Evolutionary conservation across 192 early-diverging fungal species (phyloP), one percentile per base, ranked within the genome.

Genomic region (Backusella parvicylindrica): DNA sequence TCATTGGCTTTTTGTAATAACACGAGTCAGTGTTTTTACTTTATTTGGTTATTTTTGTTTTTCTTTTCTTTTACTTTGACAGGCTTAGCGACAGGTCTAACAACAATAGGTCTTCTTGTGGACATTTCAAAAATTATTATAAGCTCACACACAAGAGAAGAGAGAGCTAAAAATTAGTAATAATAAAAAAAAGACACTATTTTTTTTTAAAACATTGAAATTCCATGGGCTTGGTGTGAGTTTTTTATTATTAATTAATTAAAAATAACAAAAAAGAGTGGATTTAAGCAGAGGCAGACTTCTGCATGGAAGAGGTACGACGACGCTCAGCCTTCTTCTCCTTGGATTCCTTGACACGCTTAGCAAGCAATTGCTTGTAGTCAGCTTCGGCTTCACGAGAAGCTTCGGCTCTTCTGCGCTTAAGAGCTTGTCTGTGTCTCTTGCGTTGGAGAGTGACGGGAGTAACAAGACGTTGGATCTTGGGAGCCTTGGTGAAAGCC

Each of bases 381-480:
- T 92, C 91, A 72, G 91, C 86, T 74, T 90, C 89, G 50, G 82
- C 92, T 89, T 94, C 94, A 84, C 89, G 90, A 79, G 93, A 89
- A 83, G 90, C 90, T 83, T 92, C 91, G 72, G 89, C 84, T 81
- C 90, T 91, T 86, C 91, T 88, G 80, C 88, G 89, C 95, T 99
- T 98, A 83, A 95, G 84, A 81, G 96, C 92, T 71, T 87, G 79
- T 72, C 89, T 88, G 83, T 93, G 92, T 80, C 97, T 91, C 91
- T 97, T 96, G 87, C 96, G 94, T 90, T 98, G 97, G 76, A 98
- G 90, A 72, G 94, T 96, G 77, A 94, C 86, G 80, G 97, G 97
- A 78, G 97, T 99, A 74, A 99, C 95, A 78, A 99, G 89, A 79
- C 97, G 95, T 89, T 99, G 97, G 90, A 99, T 98, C 89, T 96